Conservation (phyloP, 495 filamentous ascomycete species). For the Penicillium lividum region DNA sequence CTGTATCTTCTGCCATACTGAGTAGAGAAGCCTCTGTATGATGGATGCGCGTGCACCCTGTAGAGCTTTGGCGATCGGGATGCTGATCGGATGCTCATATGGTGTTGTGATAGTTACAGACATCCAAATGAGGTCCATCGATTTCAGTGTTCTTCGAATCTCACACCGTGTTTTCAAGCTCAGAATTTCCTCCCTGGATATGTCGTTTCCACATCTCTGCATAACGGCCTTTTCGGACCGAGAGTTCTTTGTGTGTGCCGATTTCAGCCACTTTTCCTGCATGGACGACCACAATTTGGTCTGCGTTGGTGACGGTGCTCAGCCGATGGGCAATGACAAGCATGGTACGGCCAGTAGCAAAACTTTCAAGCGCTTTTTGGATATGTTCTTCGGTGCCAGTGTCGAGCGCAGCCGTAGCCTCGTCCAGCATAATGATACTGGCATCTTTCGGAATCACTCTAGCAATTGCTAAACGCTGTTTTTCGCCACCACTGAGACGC, state of each 20-base stretch:
- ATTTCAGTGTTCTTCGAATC: too few relatives aligned
- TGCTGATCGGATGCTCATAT: too few relatives aligned
- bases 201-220: background rate
- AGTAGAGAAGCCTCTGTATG: too few relatives aligned
- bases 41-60: too few relatives aligned
- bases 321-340: conserved; percentile 24
- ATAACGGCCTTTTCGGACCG: background rate
- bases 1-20: too few relatives aligned
- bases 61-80: too few relatives aligned
- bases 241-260: conserved; percentile 16
- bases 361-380: background rate
- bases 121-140: too few relatives aligned
- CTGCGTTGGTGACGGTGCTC: conserved; percentile 31
- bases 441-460: conserved; percentile 50
- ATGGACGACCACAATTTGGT: conserved; percentile 32
- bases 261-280: conserved; percentile 26
- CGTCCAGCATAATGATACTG: conserved; percentile 58
- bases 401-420: conserved; percentile 59
- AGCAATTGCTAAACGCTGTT: conserved; percentile 77
- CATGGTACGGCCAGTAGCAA: background rate
- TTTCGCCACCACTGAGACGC: conserved; percentile 73
- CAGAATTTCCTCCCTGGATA: too few relatives aligned
- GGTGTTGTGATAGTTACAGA: too few relatives aligned
- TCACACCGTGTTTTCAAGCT: too few relatives aligned
- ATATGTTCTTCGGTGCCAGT: conserved; percentile 50